Evolutionary conservation across 192 early-diverging fungal species (phyloP).

Genomic region (Gonapodya sp.): DNA sequence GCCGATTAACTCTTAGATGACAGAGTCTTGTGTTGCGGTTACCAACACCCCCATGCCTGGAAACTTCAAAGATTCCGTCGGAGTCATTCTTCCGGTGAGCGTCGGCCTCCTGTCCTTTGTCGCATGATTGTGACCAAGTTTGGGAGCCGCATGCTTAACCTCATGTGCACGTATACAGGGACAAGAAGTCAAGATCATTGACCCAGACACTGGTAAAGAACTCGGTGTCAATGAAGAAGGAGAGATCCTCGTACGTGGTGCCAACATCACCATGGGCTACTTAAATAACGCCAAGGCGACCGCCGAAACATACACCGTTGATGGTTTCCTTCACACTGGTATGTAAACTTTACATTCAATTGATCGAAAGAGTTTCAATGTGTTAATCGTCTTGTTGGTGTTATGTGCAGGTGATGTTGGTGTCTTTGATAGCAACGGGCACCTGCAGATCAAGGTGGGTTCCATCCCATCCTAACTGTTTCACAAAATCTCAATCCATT

Average conservation of each 20-base stretch:
- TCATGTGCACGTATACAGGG: neutral
- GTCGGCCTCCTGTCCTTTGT: neutral
- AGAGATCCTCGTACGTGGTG: slow-evolving; percentile 80
- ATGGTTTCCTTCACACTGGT: slow-evolving; percentile 67
- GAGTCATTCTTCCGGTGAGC: slow-evolving; percentile 38
- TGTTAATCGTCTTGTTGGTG: neutral
- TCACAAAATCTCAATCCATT: too few relatives aligned
- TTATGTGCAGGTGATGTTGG: slow-evolving; percentile 57
- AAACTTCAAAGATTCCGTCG: slow-evolving; percentile 41
- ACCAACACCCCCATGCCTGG: neutral
- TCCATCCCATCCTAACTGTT: slow-evolving; percentile 44
- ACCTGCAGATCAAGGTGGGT: slow-evolving; percentile 57
- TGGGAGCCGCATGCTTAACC: too few relatives aligned
- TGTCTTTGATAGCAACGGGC: slow-evolving; percentile 46
- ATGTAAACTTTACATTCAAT: neutral
- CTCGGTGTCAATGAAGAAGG: slow-evolving; percentile 46
- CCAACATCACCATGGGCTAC: slow-evolving; percentile 53
- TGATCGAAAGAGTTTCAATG: neutral
- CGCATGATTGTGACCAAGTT: too few relatives aligned
- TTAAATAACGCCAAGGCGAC: slow-evolving; percentile 70
- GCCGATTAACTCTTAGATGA: too few relatives aligned
- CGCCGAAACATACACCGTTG: slow-evolving; percentile 51
- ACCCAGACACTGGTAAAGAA: slow-evolving; percentile 52
- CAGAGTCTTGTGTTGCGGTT: neutral
- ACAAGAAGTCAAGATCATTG: slow-evolving; percentile 56